phyloP scores from a whole-genome alignment of 2,329 filamentous ascomycete species.

The Bertia moriformis region DNA sequence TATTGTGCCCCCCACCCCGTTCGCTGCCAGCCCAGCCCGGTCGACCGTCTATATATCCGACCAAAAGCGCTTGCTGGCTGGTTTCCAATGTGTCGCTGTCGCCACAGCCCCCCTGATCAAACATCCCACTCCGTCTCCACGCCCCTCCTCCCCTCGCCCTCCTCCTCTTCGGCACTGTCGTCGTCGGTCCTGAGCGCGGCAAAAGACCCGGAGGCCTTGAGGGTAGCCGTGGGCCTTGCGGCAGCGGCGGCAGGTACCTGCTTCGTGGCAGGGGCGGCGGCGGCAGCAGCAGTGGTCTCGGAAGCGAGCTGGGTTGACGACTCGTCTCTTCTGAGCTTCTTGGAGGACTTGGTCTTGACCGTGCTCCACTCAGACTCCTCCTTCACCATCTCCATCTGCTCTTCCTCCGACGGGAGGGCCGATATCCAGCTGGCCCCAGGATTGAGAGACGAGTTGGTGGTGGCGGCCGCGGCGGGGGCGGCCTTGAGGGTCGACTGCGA shows the following conservation, averaged over 20 bases:
- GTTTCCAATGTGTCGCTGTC: too few species aligned
- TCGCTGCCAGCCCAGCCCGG: too few species aligned
- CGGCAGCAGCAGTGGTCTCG: conserved; percentile 5
- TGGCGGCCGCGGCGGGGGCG: conserved; percentile 15
- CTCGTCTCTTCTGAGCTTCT: conserved; percentile 19
- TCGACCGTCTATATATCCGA: too few species aligned
- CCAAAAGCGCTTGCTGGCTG: too few species aligned
- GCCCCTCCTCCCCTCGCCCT: too few species aligned
- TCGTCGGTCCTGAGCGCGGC: conserved; percentile 29
- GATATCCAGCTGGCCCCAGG: conserved; percentile 26
- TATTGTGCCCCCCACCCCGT: too few species aligned
- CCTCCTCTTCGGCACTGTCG: conserved; percentile 20
- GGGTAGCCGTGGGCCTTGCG: conserved; percentile 14
- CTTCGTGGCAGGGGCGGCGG: conserved; percentile 9
- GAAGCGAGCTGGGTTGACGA: too few species aligned
- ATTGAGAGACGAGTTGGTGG: conserved; percentile 14
- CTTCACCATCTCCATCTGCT: conserved; percentile 43
- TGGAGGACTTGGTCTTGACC: conserved; percentile 29
- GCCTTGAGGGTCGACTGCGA: conserved; percentile 15
- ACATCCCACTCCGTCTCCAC: conserved; percentile 46
- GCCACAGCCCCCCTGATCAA: too few species aligned
- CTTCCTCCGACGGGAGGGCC: conserved; percentile 42
- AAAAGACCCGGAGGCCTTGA: conserved; percentile 27
- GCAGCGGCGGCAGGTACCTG: conserved; percentile 9
- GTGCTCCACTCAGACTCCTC: conserved; percentile 41